phyloP scores from a whole-genome alignment of 805 yeast genomes.

The Barnettozyma botsteinii region DNA sequence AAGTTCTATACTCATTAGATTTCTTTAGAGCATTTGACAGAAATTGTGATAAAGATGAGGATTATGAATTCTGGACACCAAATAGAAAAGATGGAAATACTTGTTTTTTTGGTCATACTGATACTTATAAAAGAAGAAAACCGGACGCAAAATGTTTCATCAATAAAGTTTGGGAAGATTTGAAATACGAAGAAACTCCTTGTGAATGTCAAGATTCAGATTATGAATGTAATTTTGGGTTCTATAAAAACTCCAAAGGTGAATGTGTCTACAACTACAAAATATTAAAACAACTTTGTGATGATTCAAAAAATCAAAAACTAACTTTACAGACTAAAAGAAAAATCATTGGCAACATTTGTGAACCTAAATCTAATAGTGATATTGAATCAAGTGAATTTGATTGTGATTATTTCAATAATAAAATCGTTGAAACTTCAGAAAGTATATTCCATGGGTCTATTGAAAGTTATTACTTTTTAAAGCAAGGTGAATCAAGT shows the following conservation, averaged over 20 bases:
- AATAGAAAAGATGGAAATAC: constrained; percentile 36
- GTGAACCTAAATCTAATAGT: constrained; percentile 12
- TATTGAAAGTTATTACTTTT: constrained; percentile 50
- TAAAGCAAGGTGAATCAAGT: constrained; percentile 34
- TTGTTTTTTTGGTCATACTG: constrained; percentile 70
- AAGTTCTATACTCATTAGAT: constrained; percentile 38
- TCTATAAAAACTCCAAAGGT: constrained; percentile 32
- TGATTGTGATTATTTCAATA: constrained; percentile 19
- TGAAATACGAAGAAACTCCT: constrained; percentile 40
- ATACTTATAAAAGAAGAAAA: constrained; percentile 61
- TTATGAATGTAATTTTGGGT: constrained; percentile 65
- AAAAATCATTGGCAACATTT: constrained; percentile 21
- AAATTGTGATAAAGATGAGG: constrained; percentile 34
- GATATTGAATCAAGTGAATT: constrained; percentile 11
- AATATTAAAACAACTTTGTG: constrained; percentile 31
- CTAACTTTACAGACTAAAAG: constrained; percentile 14
- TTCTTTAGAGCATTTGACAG: constrained; percentile 51
- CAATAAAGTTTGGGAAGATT: constrained; percentile 34
- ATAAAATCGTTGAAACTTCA: constrained; percentile 25
- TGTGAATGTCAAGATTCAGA: constrained; percentile 63
- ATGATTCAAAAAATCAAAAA: constrained; percentile 15
- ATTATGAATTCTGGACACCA: constrained; percentile 56
- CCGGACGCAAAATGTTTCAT: constrained; percentile 55
- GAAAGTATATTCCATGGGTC: constrained; percentile 44
- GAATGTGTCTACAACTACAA: constrained; percentile 42